Percentiles rank a stretch among this genome's conserved stretches.
Conservation (phyloP, 495 filamentous ascomycete genomes). For the Penicillium manginii region DNA sequence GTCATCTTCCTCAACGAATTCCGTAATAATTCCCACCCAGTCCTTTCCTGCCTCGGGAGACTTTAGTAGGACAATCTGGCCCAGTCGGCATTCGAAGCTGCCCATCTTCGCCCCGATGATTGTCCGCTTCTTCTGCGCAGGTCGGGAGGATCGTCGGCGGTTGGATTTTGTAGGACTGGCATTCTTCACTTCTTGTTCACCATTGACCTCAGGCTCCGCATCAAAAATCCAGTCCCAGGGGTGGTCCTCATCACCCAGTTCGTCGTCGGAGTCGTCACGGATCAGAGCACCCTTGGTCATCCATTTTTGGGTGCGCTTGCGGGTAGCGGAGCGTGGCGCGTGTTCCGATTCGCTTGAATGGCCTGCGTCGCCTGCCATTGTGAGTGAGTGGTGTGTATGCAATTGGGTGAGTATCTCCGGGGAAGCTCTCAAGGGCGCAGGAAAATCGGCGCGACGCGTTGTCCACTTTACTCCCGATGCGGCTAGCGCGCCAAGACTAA, state of each 20-base stretch:
- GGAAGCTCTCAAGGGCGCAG: slow-evolving; percentile 4
- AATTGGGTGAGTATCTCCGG: too few relatives aligned
- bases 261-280: slow-evolving; percentile 90
- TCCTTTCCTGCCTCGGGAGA: slow-evolving; percentile 80
- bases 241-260: slow-evolving; percentile 79
- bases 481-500: slow-evolving; percentile 33
- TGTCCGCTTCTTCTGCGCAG: slow-evolving; percentile 36
- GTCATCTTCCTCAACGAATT: slow-evolving; percentile 71
- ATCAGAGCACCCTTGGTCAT: slow-evolving; percentile 67
- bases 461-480: slow-evolving; percentile 43
- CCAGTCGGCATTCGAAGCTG: slow-evolving; percentile 76
- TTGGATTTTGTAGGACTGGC: slow-evolving; percentile 32
- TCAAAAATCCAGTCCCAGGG: slow-evolving; percentile 95
- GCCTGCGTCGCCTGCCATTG: slow-evolving; percentile 25
- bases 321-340: slow-evolving; percentile 28
- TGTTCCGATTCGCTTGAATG: slow-evolving; percentile 21
- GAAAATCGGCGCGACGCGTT: slow-evolving; percentile 30
- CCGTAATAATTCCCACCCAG: slow-evolving; percentile 86
- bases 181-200: slow-evolving; percentile 24
- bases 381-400: neutral
- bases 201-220: slow-evolving; percentile 30
- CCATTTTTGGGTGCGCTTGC: slow-evolving; percentile 59
- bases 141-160: slow-evolving; percentile 37
- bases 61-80: slow-evolving; percentile 84
- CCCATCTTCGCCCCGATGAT: slow-evolving; percentile 88